Base-by-base conservation (phyloP, 768 basidiomycete species). In the Auricularia auricula-judae region DNA sequence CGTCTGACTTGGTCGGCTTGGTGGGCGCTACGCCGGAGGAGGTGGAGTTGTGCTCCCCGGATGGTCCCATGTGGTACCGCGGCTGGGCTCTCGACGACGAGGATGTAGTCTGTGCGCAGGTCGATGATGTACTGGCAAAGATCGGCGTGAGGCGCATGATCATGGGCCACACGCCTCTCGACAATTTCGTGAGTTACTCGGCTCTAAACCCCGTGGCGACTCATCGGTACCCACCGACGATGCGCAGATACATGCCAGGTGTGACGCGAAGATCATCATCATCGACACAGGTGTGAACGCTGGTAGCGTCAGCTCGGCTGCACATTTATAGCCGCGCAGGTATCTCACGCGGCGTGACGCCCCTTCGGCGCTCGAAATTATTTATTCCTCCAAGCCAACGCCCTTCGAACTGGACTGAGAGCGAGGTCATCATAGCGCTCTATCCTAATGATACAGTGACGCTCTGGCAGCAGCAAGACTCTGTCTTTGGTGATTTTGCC, bases 321-420 rank as follows among this genome's bases (percentile, higher is more conserved):
- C 56, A 29, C 23, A 35, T 8, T 33, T 14, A 5, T 29, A 34
- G 4, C 23, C 23, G 18, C 56, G 12, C 8, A 35, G 90, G 93
- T 18, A 95, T 96, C 61, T 94, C 93, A 3, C 91, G 90, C 72
- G 95, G 94, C 1, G 91, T 18, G 96, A 95, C 14, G 86, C 84
- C 0, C 79, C 97, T 4, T 95, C 94, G 1, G 93, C 94, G 3
- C 76, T 98, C 11, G 91, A 90, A 12, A 87, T 98, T 64, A 80
- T 88, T 36, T 96, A 98, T 75, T 87, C 85, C 2, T 81, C 97
- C 29, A 84, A 29, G 8, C 56, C 56, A 29, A 59, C 56, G 23
- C 11, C 23, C 23, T 14, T 14, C 14, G 23, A 59, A 14, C 5
- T 59, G 56, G 56, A 23, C 12, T 14, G 56, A 59, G 23, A 59